Evolutionary conservation across 202 grass and related monocot genomes (phyloP).

Genomic region (Setaria viridis): DNA sequence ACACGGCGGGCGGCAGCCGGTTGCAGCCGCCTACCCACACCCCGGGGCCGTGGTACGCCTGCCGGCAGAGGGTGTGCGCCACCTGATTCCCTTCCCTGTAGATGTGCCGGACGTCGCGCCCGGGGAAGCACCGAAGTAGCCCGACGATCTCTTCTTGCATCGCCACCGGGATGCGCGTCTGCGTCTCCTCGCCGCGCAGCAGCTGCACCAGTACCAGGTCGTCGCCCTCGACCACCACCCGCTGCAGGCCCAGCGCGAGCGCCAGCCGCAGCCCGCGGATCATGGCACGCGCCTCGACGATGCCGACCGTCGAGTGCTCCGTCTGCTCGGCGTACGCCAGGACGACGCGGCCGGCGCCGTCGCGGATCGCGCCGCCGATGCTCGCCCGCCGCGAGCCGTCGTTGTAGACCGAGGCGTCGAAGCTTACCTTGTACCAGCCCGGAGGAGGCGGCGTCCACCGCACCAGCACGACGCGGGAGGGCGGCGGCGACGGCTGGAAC

Average conservation of each 20-base stretch:
- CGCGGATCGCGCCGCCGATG: background rate
- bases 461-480: too few relatives aligned
- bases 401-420: background rate
- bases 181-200: conserved; percentile 1
- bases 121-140: background rate
- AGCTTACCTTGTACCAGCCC: background rate
- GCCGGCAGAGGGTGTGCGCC: background rate
- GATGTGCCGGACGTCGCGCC: background rate
- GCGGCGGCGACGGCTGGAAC: background rate
- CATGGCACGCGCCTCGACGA: background rate
- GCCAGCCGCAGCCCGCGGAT: background rate
- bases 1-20: background rate
- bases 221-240: background rate
- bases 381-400: background rate
- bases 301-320: background rate
- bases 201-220: conserved; percentile 22
- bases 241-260: background rate
- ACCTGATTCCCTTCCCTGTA: conserved; percentile 39
- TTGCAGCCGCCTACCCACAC: background rate
- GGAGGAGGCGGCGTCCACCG: background rate
- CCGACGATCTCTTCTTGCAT: conserved; percentile 16
- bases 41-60: background rate
- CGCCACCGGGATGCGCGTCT: background rate
- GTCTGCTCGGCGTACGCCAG: background rate
- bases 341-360: background rate